A percentile compares a stretch with the other conserved stretches of the same genome.
These are phyloP conservation scores for Pseudocercospora fijiensis DNA, from an alignment of 2,329 filamentous ascomycete species.

Conservation along the genomic window DNA sequence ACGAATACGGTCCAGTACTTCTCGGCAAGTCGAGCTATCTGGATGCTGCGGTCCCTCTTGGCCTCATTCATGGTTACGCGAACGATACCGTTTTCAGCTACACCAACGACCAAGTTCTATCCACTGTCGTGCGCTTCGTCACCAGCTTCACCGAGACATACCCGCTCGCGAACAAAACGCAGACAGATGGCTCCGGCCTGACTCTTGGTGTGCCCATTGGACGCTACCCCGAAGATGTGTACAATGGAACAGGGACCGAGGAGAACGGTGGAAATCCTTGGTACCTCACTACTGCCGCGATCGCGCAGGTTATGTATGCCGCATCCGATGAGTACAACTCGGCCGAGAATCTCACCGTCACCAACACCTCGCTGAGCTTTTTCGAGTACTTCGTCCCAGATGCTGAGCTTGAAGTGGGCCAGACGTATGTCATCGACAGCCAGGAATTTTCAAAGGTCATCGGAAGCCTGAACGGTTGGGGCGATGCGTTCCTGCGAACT, in stretches of 20 bases:
- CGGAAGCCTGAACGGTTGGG: conserved; percentile 36
- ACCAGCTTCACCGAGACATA: conserved; percentile 36
- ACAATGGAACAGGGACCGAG: conserved; percentile 36
- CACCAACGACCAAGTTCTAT: conserved; percentile 37
- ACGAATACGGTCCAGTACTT: conserved; percentile 38
- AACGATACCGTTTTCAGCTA: conserved; percentile 37
- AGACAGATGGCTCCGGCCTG: conserved; percentile 27
- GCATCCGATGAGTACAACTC: conserved; percentile 26
- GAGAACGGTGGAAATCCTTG: conserved; percentile 38
- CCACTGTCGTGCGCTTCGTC: conserved; percentile 33
- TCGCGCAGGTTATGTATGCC: conserved; percentile 36
- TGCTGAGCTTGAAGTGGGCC: conserved; percentile 24
- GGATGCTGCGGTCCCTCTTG: conserved; percentile 38
- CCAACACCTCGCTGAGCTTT: conserved; percentile 36
- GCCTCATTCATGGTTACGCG: conserved; percentile 37
- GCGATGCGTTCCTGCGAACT: conserved; percentile 38
- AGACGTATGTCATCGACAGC: conserved; percentile 29
- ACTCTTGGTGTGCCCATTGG: conserved; percentile 38
- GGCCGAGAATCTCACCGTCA: conserved; percentile 29
- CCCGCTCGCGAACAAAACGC: conserved; percentile 32
- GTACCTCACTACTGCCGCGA: conserved; percentile 39
- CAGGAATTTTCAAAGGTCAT: conserved; percentile 29
- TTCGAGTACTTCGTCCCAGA: conserved; percentile 38
- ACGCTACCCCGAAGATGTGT: conserved; percentile 40
- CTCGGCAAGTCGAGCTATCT: conserved; percentile 36